Conservation (phyloP, 148 eudicot species). For the Rheum nobile region DNA sequence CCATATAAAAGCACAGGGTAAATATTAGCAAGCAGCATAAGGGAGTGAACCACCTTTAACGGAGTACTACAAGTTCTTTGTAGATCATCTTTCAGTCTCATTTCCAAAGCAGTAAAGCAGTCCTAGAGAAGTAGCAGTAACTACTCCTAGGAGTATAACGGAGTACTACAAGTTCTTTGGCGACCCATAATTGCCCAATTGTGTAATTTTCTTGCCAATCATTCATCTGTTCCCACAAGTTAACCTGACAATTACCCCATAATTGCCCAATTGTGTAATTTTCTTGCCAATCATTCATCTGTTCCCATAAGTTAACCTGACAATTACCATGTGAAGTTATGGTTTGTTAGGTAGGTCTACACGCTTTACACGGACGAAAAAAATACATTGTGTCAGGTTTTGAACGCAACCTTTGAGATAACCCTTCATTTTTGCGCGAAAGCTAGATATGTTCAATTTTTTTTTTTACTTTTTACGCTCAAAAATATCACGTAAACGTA, state of each 20-base stretch:
- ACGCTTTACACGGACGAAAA: background rate
- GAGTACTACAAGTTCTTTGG: background rate
- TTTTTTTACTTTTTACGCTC: too few species aligned
- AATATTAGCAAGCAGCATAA: too few species aligned
- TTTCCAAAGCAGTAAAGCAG: background rate
- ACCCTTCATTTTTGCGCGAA: background rate
- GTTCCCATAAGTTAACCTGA: background rate
- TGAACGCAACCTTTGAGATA: background rate
- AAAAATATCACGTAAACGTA: too few species aligned
- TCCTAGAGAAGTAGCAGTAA: too few species aligned
- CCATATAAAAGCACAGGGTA: too few species aligned
- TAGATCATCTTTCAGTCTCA: background rate
- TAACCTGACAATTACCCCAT: background rate
- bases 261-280: background rate
- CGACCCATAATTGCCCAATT: background rate
- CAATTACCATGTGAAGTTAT: background rate
- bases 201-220: background rate
- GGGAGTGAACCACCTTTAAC: too few species aligned
- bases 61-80: too few species aligned
- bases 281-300: background rate
- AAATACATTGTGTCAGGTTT: background rate
- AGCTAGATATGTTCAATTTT: too few species aligned
- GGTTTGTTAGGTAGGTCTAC: background rate
- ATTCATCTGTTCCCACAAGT: background rate
- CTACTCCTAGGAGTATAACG: too few species aligned